phyloP scores from a whole-genome alignment of 768 basidiomycete genomes.

The Phlebiopsis gigantea region DNA sequence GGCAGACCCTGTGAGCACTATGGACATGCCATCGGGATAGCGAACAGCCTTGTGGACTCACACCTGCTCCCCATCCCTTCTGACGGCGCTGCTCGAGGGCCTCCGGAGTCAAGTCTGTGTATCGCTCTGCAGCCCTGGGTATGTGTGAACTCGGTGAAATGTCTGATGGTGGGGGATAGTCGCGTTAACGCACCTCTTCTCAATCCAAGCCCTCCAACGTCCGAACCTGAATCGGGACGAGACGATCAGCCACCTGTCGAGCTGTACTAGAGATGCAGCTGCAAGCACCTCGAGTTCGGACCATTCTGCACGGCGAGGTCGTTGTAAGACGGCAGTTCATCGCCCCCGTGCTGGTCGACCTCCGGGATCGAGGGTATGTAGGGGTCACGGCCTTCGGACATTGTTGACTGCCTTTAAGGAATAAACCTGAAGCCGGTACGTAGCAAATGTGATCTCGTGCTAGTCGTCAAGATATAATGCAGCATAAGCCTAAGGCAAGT shows the following conservation, averaged over 20 bases:
- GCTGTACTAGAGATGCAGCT: not conserved
- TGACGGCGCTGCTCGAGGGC: constrained; percentile 51
- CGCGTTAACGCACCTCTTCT: constrained; percentile 57
- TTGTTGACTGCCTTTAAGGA: constrained; percentile 4
- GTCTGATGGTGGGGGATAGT: not conserved
- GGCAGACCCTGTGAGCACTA: not conserved
- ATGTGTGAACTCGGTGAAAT: constrained; percentile 5
- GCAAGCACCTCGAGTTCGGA: constrained; percentile 71
- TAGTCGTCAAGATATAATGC: constrained; percentile 3
- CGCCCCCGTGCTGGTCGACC: constrained; percentile 37
- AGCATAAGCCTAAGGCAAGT: constrained; percentile 1
- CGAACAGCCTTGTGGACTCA: constrained; percentile 15
- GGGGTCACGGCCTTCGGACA: constrained; percentile 2
- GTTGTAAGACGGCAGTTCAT: constrained; percentile 73
- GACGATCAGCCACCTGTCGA: not conserved
- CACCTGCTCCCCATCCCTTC: constrained; percentile 66
- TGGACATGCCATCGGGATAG: not conserved
- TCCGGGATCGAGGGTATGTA: constrained; percentile 27
- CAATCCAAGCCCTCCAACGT: constrained; percentile 83
- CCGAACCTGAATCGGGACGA: constrained; percentile 53
- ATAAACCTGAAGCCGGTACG: constrained; percentile 5
- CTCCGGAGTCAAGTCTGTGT: constrained; percentile 57
- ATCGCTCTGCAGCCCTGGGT: constrained; percentile 77
- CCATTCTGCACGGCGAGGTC: constrained; percentile 73
- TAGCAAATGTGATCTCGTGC: constrained; percentile 8